Evolutionary conservation across 148 eudicot genomes (phyloP), one percentile per base, ranked within the genome.

Genomic region (Nepenthes mirabilis): DNA sequence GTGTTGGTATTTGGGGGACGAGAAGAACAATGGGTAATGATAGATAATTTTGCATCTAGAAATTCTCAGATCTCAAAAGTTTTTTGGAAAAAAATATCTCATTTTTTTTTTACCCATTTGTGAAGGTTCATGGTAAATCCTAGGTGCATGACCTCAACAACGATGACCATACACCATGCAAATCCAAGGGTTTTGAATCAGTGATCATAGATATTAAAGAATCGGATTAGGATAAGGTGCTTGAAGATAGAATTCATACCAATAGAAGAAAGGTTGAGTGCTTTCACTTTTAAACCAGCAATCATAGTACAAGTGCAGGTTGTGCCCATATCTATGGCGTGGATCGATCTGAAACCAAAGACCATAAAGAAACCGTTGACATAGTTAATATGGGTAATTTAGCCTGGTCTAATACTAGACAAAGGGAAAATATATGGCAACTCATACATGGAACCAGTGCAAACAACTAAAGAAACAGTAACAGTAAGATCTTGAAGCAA

Each of bases 251-350:
- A 57, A 71, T 66, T 64, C 52, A n/a, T 66, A 93, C 99, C 99
- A 93, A 82, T 86, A 93, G 68, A 93, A 93, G 87, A 93, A 93
- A 43, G 99, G 99, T 62, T 93, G 97, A 48, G 73, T 62, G 72
- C 99, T 93, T 72, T 93, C 87, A 50, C 97, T 86, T 59, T 66
- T 51, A 65, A 89, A 84, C 99, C 99, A 93, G 55, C 82, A 57
- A 60, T 82, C 91, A 47, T 93, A 93, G 60, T 93, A 89, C 60
- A 84, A 48, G 70, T 93, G 97, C 72, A 93, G 78, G 70, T 89
- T 93, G 79, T 86, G 95, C 4, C 99, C 99, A 63, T 93, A 89
- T 8, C 99, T 84, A 71, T 93, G 99, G 32, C 99, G 91, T 70
- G 99, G 97, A 64, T 93, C 99, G 72, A 93, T 93, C 99, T 93